Evolutionary conservation across 352 stramenopile genomes (phyloP).

Genomic region (Pseudoperonospora humuli): DNA sequence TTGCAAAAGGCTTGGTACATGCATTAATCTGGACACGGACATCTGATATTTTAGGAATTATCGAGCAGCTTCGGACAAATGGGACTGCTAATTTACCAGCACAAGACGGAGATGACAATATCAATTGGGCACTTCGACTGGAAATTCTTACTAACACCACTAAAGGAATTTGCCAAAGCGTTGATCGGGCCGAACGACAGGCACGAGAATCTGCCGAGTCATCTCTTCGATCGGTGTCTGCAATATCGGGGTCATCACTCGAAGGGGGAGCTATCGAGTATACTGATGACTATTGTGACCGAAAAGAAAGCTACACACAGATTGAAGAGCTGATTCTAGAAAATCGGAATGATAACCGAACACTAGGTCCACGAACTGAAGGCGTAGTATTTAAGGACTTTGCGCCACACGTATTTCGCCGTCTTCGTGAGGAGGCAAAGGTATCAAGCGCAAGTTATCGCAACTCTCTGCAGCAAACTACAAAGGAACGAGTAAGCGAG

Average conservation of each 20-base stretch:
- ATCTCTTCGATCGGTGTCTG: constrained; percentile 17
- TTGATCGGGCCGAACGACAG: constrained; percentile 57
- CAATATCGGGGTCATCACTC: constrained; percentile 10
- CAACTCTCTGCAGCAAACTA: constrained; percentile 60
- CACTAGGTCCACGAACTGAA: constrained; percentile 31
- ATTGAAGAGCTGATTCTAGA: constrained; percentile 69
- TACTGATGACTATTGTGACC: constrained; percentile 39
- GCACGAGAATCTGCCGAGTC: constrained; percentile 31
- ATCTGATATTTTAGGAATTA: constrained; percentile 71
- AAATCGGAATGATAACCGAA: constrained; percentile 46
- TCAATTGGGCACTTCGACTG: constrained; percentile 81
- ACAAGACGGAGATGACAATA: constrained; percentile 59
- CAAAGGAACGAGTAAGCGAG: constrained; percentile 72
- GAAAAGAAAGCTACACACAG: constrained; percentile 65
- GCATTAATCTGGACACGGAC: constrained; percentile 78
- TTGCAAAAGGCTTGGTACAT: constrained; percentile 76
- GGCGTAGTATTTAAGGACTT: constrained; percentile 79
- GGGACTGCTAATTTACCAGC: constrained; percentile 50
- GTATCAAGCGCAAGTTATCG: constrained; percentile 61
- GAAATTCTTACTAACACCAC: constrained; percentile 85
- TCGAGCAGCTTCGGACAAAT: constrained; percentile 57
- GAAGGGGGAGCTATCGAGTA: constrained; percentile 11
- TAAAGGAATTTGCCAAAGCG: constrained; percentile 72
- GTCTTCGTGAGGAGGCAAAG: constrained; percentile 50
- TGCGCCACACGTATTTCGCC: constrained; percentile 68